Evolutionary conservation across 1,284 basidiomycete species (phyloP).

Genomic region (Xerocomus minutiporus): DNA sequence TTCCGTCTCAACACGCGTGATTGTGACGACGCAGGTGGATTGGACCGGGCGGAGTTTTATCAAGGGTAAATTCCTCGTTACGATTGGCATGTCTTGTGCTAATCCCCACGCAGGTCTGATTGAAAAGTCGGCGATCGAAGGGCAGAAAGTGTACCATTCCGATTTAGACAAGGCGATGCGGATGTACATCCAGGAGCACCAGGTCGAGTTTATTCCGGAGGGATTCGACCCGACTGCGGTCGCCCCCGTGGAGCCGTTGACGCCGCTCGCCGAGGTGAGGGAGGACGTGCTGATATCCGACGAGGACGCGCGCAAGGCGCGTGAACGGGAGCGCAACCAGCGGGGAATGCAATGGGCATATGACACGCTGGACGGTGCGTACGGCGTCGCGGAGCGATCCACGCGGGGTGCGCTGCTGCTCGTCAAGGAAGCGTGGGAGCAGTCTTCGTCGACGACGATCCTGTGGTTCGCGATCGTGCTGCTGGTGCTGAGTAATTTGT

Average conservation of each 20-base stretch:
- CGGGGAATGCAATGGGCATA: constrained; percentile 80
- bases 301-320: constrained; percentile 40
- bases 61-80: constrained; percentile 57
- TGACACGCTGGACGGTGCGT: constrained; percentile 75
- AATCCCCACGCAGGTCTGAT: constrained; percentile 68
- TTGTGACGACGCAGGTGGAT: constrained; percentile 90
- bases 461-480: constrained; percentile 68
- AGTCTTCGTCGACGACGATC: constrained; percentile 63
- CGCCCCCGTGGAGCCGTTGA: constrained; percentile 33
- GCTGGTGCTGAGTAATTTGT: constrained; percentile 74
- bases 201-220: constrained; percentile 83
- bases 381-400: constrained; percentile 64
- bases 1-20: constrained; percentile 67
- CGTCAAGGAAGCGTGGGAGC: constrained; percentile 69
- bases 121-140: constrained; percentile 89
- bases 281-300: constrained; percentile 11
- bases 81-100: background rate
- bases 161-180: constrained; percentile 87
- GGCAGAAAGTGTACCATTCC: constrained; percentile 85
- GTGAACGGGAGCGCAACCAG: constrained; percentile 62
- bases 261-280: constrained; percentile 17
- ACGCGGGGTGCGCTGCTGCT: constrained; percentile 68
- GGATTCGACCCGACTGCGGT: constrained; percentile 60
- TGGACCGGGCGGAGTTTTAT: constrained; percentile 97
- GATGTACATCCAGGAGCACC: constrained; percentile 82